Base-by-base conservation (phyloP, 257 asterid genomes). In the Craterostigma plantagineum region DNA sequence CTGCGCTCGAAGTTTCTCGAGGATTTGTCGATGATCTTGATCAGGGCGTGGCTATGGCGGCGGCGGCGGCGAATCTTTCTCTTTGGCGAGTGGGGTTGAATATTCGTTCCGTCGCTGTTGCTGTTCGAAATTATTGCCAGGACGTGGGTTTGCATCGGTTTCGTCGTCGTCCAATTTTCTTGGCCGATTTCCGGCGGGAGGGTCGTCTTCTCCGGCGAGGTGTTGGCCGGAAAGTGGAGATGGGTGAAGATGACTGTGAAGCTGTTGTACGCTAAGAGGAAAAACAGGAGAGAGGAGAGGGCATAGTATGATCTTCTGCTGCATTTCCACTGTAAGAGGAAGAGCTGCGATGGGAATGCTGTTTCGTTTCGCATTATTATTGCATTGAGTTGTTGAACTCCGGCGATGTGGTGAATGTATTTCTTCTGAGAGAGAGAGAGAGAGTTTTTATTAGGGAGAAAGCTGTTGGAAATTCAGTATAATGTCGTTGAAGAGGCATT, bases 181-280 rank as follows among this genome's bases (percentile, higher is more conserved):
- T 58, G 53, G 30, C 6, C 6, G 30, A 6, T 44, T 60, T 63
- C 83, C 38, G 70, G 71, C 45, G 49, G 70, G 44, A 64, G 64
- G 30, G 42, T 56, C 33, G 59, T 49, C 11, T 63, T 52, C 33
- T 63, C 77, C 45, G 77, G 75, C 15, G 74, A 39, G 30, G 33
- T 43, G 13, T 46, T 58, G 0, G 62, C 62, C 27, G 72, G 62
- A 39, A 76, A 50, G 0, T 87, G 87, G 53, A 86, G 52, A 0
- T 57, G 72, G 3, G 77, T 49, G 16, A 54, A 63, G 74, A 79
- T 79, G 13, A 79, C 57, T 46, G 69, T 46, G 50, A 72, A 69
- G 52, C 73, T 56, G 47, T 77, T 82, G 37, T 72, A 75, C 46
- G 79, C 86, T 52, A 87, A 33, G 11, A 87, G 78, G 46, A 63